Evolutionary conservation across 192 early-diverging fungal species (phyloP).

Genomic region (Entomortierella chlamydospora): DNA sequence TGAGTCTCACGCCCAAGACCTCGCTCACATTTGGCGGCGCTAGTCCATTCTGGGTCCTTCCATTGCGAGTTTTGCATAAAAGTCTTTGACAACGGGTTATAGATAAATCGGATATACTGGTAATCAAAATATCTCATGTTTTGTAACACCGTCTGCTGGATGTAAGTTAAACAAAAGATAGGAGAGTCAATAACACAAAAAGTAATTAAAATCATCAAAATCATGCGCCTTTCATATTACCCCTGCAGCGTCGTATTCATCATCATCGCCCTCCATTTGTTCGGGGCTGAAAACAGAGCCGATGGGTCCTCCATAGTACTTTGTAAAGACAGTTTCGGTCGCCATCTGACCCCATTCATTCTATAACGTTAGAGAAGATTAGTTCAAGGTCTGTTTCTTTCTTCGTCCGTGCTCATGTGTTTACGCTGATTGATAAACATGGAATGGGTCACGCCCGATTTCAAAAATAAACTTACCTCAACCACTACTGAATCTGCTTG

Average conservation of each 20-base stretch:
- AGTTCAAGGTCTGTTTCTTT: not conserved
- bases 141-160: constrained; percentile 43
- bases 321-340: constrained; percentile 61
- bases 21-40: constrained; percentile 46
- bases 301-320: constrained; percentile 74
- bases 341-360: constrained; percentile 73
- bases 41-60: constrained; percentile 66
- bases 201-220: not conserved
- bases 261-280: constrained; percentile 48
- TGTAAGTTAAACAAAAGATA: not conserved
- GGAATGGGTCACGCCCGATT: not conserved
- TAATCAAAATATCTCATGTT: constrained; percentile 63
- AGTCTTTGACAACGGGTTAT: constrained; percentile 56
- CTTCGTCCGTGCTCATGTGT: constrained; percentile 9
- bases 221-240: not conserved
- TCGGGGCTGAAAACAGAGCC: constrained; percentile 72
- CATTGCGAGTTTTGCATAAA: constrained; percentile 63
- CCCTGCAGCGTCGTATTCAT: constrained; percentile 10
- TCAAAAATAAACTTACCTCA: constrained; percentile 48
- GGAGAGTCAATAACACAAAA: not conserved
- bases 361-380: constrained; percentile 28
- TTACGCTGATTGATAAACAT: not conserved
- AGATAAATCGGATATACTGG: constrained; percentile 67
- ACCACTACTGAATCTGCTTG: constrained; percentile 77
- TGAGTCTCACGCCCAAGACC: constrained; percentile 68